These are phyloP conservation scores for Talaromyces nanjingensis DNA, from an alignment of 495 filamentous ascomycete species.

Conservation along the genomic window DNA sequence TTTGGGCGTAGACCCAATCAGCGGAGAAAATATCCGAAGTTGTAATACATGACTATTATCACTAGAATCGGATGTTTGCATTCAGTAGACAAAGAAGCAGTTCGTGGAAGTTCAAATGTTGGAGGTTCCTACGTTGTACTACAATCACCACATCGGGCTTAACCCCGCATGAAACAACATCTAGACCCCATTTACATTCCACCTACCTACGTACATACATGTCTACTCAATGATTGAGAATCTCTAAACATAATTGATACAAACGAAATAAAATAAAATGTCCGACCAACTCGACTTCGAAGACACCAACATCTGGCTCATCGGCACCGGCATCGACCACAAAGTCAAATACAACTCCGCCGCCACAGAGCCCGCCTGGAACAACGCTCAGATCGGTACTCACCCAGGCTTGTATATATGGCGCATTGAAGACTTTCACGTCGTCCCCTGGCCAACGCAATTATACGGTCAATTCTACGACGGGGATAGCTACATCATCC, in stretches of 20 bases:
- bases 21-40: not conserved
- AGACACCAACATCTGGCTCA: slow-evolving; percentile 56
- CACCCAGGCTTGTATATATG: slow-evolving; percentile 47
- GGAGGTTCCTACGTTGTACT: no score
- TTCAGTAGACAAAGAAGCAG: not conserved
- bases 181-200: not conserved
- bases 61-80: not conserved
- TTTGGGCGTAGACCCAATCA: not conserved
- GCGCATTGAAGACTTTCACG: slow-evolving; percentile 57
- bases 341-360: slow-evolving; percentile 57
- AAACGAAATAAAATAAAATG: not conserved
- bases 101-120: not conserved
- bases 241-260: not conserved
- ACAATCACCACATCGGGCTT: not conserved
- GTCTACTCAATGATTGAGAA: not conserved
- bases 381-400: slow-evolving; percentile 40
- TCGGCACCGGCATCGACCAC: slow-evolving; percentile 53
- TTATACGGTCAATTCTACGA: slow-evolving; percentile 51
- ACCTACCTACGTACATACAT: not conserved
- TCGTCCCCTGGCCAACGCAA: slow-evolving; percentile 49
- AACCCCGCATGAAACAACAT: not conserved
- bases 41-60: not conserved
- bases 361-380: slow-evolving; percentile 54
- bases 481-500: slow-evolving; percentile 56
- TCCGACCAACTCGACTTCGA: slow-evolving; percentile 47